Percentiles rank a stretch among this genome's conserved stretches.
phyloP scores from a whole-genome alignment of 1,139 yeast species.

The Pichiaceae sp. region DNA sequence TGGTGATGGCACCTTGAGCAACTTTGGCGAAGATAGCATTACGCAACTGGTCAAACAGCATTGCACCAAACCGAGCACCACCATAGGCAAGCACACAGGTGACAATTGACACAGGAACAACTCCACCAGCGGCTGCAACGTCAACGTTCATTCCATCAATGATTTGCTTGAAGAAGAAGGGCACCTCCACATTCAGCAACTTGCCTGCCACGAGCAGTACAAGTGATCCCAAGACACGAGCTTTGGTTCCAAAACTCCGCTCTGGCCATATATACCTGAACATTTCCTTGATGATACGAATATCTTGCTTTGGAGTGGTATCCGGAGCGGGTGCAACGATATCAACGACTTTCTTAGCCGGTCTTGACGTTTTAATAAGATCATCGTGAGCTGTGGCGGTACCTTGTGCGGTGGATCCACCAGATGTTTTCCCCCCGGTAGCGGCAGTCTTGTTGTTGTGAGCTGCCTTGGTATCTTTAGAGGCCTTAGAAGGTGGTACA shows the following conservation, averaged over 20 bases:
- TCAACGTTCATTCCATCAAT: conserved; percentile 91
- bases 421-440: too few species aligned
- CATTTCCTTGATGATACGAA: conserved; percentile 53
- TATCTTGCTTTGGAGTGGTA: conserved; percentile 25
- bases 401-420: too few species aligned
- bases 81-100: conserved; percentile 85
- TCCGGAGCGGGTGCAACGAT: conserved; percentile 26
- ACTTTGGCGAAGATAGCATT: conserved; percentile 95
- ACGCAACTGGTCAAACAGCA: conserved; percentile 84
- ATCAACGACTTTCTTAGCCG: conserved; percentile 2
- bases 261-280: conserved; percentile 87
- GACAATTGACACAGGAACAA: conserved; percentile 54
- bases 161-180: conserved; percentile 83
- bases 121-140: conserved; percentile 61
- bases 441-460: too few species aligned
- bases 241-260: conserved; percentile 57
- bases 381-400: too few species aligned
- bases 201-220: conserved; percentile 70
- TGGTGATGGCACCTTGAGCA: conserved; percentile 88
- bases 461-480: too few species aligned
- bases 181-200: conserved; percentile 87
- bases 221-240: conserved; percentile 71
- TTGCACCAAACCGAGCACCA: conserved; percentile 89
- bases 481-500: too few species aligned
- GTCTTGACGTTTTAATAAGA: conserved; percentile 2